These are phyloP conservation scores for Claviceps humidiphila DNA, from an alignment of 2,329 filamentous ascomycete species.

Conservation along the genomic window DNA sequence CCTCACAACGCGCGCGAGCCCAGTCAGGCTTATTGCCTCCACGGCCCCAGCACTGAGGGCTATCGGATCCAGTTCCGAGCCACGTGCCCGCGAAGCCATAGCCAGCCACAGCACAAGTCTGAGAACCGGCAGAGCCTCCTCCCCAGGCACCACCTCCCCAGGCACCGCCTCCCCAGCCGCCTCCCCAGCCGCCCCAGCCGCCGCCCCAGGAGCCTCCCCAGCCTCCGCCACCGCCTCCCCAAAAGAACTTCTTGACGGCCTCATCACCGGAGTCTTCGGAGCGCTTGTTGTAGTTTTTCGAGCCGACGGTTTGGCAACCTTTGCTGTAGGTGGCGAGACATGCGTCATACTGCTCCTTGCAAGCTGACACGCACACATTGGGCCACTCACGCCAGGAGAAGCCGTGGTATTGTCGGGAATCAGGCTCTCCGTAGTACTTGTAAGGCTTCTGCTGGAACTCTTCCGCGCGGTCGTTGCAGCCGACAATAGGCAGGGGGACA, in stretches of 20 bases:
- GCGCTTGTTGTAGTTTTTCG: constrained; percentile 14
- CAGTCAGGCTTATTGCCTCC: constrained; percentile 19
- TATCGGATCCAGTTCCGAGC: constrained; percentile 6
- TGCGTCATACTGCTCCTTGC: constrained; percentile 36
- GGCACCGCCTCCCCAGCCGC: background rate
- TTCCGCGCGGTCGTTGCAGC: constrained; percentile 37
- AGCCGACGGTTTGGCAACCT: constrained; percentile 27
- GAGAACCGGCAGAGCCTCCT: background rate
- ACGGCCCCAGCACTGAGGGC: constrained; percentile 12
- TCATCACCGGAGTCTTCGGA: constrained; percentile 11
- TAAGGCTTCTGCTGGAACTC: constrained; percentile 32
- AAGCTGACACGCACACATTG: constrained; percentile 37
- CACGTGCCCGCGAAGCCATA: constrained; percentile 6
- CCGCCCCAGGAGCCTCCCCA: background rate
- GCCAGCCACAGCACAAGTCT: constrained; percentile 5
- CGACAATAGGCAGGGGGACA: constrained; percentile 38
- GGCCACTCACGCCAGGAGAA: constrained; percentile 25
- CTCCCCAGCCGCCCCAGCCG: background rate
- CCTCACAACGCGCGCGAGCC: constrained; percentile 29
- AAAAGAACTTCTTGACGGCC: constrained; percentile 10
- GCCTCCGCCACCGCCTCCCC: background rate
- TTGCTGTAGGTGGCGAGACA: constrained; percentile 36
- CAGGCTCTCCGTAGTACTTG: constrained; percentile 36
- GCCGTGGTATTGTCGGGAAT: constrained; percentile 29
- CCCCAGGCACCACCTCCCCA: background rate